Conservation (phyloP, 1,284 basidiomycete species). For the Athelia sp. region DNA sequence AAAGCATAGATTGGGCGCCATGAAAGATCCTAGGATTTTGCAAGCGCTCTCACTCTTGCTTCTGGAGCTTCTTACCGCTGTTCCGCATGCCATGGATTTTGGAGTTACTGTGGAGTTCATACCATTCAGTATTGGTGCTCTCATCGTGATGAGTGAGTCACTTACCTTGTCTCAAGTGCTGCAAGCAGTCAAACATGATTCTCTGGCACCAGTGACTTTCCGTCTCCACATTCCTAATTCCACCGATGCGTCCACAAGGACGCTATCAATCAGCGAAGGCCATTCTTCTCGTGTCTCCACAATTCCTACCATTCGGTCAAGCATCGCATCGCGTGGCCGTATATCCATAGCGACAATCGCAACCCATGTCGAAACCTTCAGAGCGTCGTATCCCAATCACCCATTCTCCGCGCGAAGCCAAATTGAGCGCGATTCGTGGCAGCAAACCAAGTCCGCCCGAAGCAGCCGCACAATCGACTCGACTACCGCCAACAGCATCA, state of each 20-base stretch:
- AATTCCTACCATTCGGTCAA: background rate
- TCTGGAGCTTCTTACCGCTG: conserved; percentile 40
- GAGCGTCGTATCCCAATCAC: conserved; percentile 9
- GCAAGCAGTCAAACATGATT: background rate
- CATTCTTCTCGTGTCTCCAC: background rate
- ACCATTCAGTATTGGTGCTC: conserved; percentile 41
- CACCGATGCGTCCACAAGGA: background rate
- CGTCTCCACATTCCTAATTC: background rate
- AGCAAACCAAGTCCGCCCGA: conserved; percentile 9
- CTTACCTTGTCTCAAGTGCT: background rate
- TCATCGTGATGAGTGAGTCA: conserved; percentile 37
- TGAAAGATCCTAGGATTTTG: conserved; percentile 26
- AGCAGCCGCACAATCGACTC: conserved; percentile 15
- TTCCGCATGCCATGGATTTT: conserved; percentile 33
- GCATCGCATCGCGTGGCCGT: background rate
- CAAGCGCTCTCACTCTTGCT: conserved; percentile 36
- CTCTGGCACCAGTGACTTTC: conserved; percentile 14
- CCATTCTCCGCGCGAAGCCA: conserved; percentile 10
- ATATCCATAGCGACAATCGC: conserved; percentile 4
- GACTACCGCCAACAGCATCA: conserved; percentile 10
- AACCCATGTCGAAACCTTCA: conserved; percentile 1
- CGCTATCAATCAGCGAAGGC: conserved; percentile 1
- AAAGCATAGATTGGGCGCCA: conserved; percentile 16
- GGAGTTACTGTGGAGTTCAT: conserved; percentile 40
- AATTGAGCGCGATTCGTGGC: conserved; percentile 8